Percentiles rank a stretch among this genome's conserved stretches.
Conservation (phyloP, 1,284 basidiomycete species). For the Flammula alnicola region DNA sequence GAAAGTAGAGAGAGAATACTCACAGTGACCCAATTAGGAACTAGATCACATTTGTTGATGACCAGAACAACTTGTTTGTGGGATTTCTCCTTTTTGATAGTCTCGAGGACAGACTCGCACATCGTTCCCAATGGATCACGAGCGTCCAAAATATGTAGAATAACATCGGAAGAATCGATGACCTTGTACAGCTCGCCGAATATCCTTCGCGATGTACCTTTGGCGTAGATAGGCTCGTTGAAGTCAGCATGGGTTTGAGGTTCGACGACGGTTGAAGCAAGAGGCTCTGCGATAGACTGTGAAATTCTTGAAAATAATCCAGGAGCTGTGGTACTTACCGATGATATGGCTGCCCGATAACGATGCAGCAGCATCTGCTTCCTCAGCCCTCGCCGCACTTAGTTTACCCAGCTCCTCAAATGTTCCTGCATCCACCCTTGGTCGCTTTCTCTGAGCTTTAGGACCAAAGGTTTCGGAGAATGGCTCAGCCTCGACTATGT, state of each 20-base stretch:
- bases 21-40: slow-evolving; percentile 99
- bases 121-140: slow-evolving; percentile 97
- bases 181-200: slow-evolving; percentile 99
- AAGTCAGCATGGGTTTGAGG: slow-evolving; percentile 72
- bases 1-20: slow-evolving; percentile 40
- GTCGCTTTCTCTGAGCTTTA: slow-evolving; percentile 90
- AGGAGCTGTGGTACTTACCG: slow-evolving; percentile 36
- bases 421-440: slow-evolving; percentile 81
- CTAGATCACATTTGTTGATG: slow-evolving; percentile 98
- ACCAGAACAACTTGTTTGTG: slow-evolving; percentile 98
- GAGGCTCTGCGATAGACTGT: slow-evolving; percentile 40
- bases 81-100: slow-evolving; percentile 93
- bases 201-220: slow-evolving; percentile 93
- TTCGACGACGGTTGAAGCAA: slow-evolving; percentile 49
- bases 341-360: slow-evolving; percentile 44
- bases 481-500: slow-evolving; percentile 94
- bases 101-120: slow-evolving; percentile 94
- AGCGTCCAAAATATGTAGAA: slow-evolving; percentile 96
- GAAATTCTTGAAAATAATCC: slow-evolving; percentile 1
- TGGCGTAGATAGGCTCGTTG: slow-evolving; percentile 88
- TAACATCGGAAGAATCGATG: slow-evolving; percentile 97
- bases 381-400: slow-evolving; percentile 52
- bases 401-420: slow-evolving; percentile 86
- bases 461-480: slow-evolving; percentile 93
- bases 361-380: slow-evolving; percentile 48